Base-by-base conservation (phyloP, 208 protist species). In the Acanthamoeba lugdunensis region DNA sequence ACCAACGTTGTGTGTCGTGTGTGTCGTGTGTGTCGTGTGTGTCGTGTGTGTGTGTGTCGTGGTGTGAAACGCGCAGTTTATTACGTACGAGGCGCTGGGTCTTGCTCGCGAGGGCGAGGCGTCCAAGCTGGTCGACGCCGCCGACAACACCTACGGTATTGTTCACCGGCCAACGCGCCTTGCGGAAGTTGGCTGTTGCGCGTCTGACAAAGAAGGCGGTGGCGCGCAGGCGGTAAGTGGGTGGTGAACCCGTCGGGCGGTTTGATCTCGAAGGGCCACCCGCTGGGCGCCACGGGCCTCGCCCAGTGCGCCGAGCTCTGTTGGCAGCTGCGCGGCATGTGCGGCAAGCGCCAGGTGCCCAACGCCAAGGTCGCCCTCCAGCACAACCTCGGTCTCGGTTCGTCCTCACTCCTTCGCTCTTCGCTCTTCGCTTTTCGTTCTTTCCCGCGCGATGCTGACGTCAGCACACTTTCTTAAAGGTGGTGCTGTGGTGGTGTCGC, bases 191-290 rank as follows among this genome's bases (percentile, higher is more conserved):
- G 13, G 37, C 30, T 25, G 69, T 77, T 41, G 37, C 37, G 37
- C 18, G 69, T 50, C 75, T 82, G n/a, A 52, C 41, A 21, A 45
- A 37, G 41, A 16, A 30, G 4, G 25, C 25, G 13, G n/a, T 23
- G 28, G 16, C 33, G 41, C 28, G 41, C 28, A 88, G 81, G 95
- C 56, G 95, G 95, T 37, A 96, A 96, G 90, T 94, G 94, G 58
- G 95, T 96, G 21, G 82, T 96, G 61, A 96, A 96, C 73, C 95
- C 95, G 16, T 95, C 94, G n/a, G 95, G 95, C 28, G 95, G 95
- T 23, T 85, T 96, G 16, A 94, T 94, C 67, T 95, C 94, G 75
- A 96, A 96, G 94, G 95, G 94, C 6, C 94, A 95, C 71, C 94
- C 95, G 37, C 92, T 95, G 28, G 94, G 85, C 30, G 93, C 93